Base-by-base conservation (phyloP, 192 early-diverging fungal genomes). In the Chytriomyces sp. region DNA sequence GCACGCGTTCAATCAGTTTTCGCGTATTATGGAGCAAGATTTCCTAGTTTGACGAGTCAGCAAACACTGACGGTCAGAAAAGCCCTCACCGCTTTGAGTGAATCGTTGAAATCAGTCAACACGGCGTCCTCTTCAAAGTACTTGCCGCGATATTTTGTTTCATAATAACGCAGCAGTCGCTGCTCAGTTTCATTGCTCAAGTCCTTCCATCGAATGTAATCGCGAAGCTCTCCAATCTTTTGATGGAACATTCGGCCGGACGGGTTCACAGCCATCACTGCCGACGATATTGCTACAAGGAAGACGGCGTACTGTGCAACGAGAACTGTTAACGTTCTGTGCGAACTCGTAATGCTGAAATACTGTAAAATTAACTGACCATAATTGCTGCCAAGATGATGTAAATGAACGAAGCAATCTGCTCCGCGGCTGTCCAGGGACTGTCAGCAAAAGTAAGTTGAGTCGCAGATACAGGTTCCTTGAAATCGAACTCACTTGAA, bases 101-200 rank as follows among this genome's bases (percentile, higher is more conserved):
- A 78, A n/a, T 70, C 46, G 61, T 78, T 78, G 24, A 78, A 45
- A 44, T 87, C 64, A 18, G 45, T 47, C 45, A 78, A 48, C 18
- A 78, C 13, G 3, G 59, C 23, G n/a, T 77, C 77, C 20, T 78
- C 77, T 76, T 78, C 64, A 63, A 78, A 78, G 74, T 69, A 78
- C 60, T 78, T 78, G 44, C 77, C 77, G 1, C 72, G 68, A 62
- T 78, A 78, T 28, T 78, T 78, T 5, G 72, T 46, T 60, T 76
- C 72, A 23, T 67, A 80, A 50, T 80, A 80, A 26, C 78, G 69
- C 5, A 68, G 24, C 44, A 80, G 20, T 61, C 74, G 81, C 10
- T 72, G 20, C n/a, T 50, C 24, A 6, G 78, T 48, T 23, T 80
- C 57, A 2, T 26, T 24, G 47, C 28, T 48, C 18, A 80, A 35